These are phyloP conservation scores for Odonthalia washingtoniensis DNA, from an alignment of 31 red algal genomes.

Conservation along the genomic window DNA sequence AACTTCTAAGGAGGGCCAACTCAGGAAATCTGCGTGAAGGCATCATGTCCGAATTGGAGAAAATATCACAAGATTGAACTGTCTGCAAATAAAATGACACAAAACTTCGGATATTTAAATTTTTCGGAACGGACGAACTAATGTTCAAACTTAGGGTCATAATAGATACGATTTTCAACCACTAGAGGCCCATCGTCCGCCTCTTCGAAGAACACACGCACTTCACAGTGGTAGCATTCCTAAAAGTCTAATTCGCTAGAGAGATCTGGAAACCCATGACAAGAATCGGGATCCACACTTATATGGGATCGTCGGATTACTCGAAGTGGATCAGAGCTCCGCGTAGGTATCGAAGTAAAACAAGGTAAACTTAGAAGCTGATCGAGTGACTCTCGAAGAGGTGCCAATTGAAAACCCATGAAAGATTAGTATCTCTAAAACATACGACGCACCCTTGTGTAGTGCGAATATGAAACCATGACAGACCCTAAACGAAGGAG, in stretches of 20 bases:
- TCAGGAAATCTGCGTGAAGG: not conserved
- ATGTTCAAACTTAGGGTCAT: too few relatives aligned
- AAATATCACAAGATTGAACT: not conserved
- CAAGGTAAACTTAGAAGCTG: too few relatives aligned
- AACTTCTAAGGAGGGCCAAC: not conserved
- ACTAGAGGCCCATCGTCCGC: not conserved
- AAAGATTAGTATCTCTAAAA: not conserved
- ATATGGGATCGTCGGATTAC: not conserved
- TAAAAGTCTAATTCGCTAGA: not conserved
- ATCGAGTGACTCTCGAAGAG: not conserved
- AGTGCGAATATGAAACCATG: not conserved
- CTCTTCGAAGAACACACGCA: not conserved
- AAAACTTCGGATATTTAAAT: not conserved
- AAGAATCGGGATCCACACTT: not conserved
- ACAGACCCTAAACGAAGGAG: not conserved
- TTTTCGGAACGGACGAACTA: not conserved
- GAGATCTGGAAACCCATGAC: not conserved
- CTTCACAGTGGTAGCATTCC: not conserved
- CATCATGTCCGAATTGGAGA: not conserved
- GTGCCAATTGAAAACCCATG: not conserved
- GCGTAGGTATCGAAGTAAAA: not conserved
- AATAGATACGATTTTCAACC: not conserved
- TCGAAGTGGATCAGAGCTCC: not conserved
- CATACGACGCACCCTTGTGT: not conserved
- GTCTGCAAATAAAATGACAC: not conserved